Percentiles rank a stretch among this genome's conserved stretches.
Conservation (phyloP, 805 yeast genomes). For the Candida ortonii region DNA sequence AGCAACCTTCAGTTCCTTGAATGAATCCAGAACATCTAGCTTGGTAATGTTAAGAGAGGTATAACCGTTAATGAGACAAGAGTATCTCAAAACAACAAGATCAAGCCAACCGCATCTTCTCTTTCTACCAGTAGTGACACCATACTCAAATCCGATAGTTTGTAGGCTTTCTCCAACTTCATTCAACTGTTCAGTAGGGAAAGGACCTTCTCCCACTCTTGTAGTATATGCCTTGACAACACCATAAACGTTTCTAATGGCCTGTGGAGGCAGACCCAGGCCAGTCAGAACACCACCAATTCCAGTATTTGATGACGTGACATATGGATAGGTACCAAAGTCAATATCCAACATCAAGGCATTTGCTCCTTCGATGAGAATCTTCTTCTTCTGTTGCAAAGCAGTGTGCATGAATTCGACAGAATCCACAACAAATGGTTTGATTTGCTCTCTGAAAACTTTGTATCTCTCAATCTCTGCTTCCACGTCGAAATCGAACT, state of each 20-base stretch:
- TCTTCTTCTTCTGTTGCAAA: conserved; percentile 71
- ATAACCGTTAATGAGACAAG: conserved; percentile 90
- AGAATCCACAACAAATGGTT: conserved; percentile 93
- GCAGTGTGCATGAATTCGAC: conserved; percentile 82
- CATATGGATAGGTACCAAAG: conserved; percentile 97
- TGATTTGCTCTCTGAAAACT: conserved; percentile 64
- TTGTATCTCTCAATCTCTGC: conserved; percentile 78
- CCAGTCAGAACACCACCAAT: conserved; percentile 98
- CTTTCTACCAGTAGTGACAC: conserved; percentile 98
- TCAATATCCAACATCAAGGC: conserved; percentile 97
- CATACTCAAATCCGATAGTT: conserved; percentile 89
- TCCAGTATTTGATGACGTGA: conserved; percentile 92
- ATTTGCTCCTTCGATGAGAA: conserved; percentile 95
- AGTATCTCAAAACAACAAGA: conserved; percentile 88
- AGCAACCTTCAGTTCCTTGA: conserved; percentile 86
- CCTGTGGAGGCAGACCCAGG: conserved; percentile 89
- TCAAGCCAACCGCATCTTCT: conserved; percentile 99
- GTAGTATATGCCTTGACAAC: conserved; percentile 99
- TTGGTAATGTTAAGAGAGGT: conserved; percentile 92
- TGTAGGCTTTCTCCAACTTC: conserved; percentile 84
- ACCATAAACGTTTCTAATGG: conserved; percentile 80
- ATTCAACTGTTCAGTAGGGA: conserved; percentile 96
- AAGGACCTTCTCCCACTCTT: conserved; percentile 98
- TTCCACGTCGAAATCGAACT: conserved; percentile 81
- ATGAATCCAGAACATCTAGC: conserved; percentile 88